Percentiles rank a stretch among this genome's conserved stretches.
These are phyloP conservation scores for Azolla pinnata DNA, from an alignment of 75 land plant species.

Conservation along the genomic window DNA sequence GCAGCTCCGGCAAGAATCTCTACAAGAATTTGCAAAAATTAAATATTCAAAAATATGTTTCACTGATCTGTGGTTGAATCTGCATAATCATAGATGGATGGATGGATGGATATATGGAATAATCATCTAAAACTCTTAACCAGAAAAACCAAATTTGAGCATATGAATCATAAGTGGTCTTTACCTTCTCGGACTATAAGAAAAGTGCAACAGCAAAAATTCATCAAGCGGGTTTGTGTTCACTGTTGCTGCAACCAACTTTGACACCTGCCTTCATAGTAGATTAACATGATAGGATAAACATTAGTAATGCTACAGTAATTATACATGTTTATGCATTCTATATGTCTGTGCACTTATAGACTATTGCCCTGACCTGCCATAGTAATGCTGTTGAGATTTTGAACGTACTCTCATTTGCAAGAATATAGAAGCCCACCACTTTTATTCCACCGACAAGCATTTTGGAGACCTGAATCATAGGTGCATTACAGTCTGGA, in stretches of 20 bases:
- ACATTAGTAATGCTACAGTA: too few species aligned
- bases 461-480: constrained; percentile 76
- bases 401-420: constrained; percentile 48
- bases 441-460: constrained; percentile 75
- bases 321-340: too few species aligned
- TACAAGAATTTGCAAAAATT: constrained; percentile 17
- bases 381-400: constrained; percentile 43
- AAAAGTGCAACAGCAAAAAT: constrained; percentile 51
- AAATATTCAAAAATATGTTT: neutral
- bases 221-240: constrained; percentile 14
- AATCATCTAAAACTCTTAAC: too few species aligned
- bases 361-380: constrained; percentile 26
- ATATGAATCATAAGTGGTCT: neutral
- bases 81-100: neutral
- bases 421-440: constrained; percentile 71
- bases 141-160: neutral
- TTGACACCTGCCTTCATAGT: constrained; percentile 34
- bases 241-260: constrained; percentile 45
- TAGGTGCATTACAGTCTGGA: too few species aligned
- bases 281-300: neutral
- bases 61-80: neutral
- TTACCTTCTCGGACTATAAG: constrained; percentile 65
- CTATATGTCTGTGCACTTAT: too few species aligned
- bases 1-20: constrained; percentile 63
- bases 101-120: too few species aligned